phyloP scores from a whole-genome alignment of 148 eudicot species.

The Gaultheria prostrata region DNA sequence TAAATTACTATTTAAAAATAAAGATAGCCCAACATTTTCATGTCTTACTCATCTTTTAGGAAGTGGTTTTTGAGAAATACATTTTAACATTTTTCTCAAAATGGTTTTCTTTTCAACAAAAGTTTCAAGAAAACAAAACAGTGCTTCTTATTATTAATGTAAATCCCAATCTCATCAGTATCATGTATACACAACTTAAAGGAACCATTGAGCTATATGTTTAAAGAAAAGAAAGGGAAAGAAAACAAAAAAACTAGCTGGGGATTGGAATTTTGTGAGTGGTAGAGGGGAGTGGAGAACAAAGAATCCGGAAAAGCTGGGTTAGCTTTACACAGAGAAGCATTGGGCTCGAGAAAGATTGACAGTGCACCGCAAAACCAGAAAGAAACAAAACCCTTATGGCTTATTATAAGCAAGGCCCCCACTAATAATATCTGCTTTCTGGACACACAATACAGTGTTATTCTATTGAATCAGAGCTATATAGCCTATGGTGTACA shows the following conservation, averaged over 20 bases:
- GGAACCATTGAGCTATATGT: background rate
- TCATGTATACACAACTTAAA: background rate
- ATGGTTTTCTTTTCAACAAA: background rate
- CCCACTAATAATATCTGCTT: background rate
- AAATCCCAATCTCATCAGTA: background rate
- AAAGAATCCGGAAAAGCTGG: constrained; percentile 16
- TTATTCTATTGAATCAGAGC: too few relatives aligned
- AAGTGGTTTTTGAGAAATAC: background rate
- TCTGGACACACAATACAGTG: background rate
- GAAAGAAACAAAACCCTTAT: background rate
- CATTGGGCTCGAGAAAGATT: constrained; percentile 35
- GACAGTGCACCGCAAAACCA: constrained; percentile 14
- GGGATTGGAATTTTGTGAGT: constrained; percentile 5
- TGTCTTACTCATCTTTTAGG: background rate
- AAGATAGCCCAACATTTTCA: background rate
- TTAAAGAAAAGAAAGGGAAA: background rate
- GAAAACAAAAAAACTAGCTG: background rate
- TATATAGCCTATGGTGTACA: too few relatives aligned
- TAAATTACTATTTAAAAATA: background rate
- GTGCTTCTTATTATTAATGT: background rate
- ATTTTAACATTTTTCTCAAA: background rate
- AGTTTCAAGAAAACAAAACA: background rate
- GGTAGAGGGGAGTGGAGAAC: background rate
- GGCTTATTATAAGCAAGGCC: background rate
- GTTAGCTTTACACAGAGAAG: constrained; percentile 10